Percentiles rank a stretch among this genome's conserved stretches.
phyloP scores from a whole-genome alignment of 345 rosid genomes.

The Nephelium lappaceum region DNA sequence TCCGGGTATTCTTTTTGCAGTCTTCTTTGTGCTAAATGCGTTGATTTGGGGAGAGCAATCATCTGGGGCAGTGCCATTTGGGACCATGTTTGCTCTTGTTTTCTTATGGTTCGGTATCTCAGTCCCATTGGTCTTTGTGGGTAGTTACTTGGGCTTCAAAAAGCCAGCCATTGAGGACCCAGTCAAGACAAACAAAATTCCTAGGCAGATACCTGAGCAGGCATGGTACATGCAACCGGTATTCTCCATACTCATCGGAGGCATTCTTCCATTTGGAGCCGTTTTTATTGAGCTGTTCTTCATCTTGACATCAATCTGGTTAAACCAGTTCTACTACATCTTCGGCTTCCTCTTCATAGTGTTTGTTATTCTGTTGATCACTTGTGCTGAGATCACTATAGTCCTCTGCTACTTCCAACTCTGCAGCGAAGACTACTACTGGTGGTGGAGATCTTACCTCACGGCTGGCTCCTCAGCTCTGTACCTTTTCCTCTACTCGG shows the following conservation, averaged over 20 bases:
- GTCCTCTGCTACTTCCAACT: slow-evolving; percentile 98
- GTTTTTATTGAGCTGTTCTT: slow-evolving; percentile 98
- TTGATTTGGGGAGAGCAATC: slow-evolving; percentile 95
- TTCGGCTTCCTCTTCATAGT: slow-evolving; percentile 98
- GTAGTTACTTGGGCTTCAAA: slow-evolving; percentile 92
- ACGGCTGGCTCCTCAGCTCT: slow-evolving; percentile 95
- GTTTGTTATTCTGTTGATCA: slow-evolving; percentile 76
- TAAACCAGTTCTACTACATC: slow-evolving; percentile 99
- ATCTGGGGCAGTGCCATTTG: slow-evolving; percentile 95
- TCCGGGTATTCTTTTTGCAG: slow-evolving; percentile 76
- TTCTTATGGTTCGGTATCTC: slow-evolving; percentile 98
- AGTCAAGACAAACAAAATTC: slow-evolving; percentile 94
- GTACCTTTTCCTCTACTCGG: slow-evolving; percentile 92
- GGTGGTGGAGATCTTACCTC: slow-evolving; percentile 99
- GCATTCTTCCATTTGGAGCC: slow-evolving; percentile 96
- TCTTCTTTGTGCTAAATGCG: slow-evolving; percentile 88
- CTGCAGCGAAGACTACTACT: slow-evolving; percentile 93
- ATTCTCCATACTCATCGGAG: slow-evolving; percentile 90
- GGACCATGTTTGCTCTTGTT: slow-evolving; percentile 96
- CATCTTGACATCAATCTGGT: slow-evolving; percentile 95
- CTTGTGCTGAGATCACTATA: slow-evolving; percentile 92
- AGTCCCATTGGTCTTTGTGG: slow-evolving; percentile 91
- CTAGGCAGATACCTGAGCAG: slow-evolving; percentile 92
- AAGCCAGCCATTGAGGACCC: slow-evolving; percentile 91
- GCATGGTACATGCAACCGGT: slow-evolving; percentile 97